Evolutionary conservation across 1,284 basidiomycete genomes (phyloP).

Genomic region (Somion occarium): DNA sequence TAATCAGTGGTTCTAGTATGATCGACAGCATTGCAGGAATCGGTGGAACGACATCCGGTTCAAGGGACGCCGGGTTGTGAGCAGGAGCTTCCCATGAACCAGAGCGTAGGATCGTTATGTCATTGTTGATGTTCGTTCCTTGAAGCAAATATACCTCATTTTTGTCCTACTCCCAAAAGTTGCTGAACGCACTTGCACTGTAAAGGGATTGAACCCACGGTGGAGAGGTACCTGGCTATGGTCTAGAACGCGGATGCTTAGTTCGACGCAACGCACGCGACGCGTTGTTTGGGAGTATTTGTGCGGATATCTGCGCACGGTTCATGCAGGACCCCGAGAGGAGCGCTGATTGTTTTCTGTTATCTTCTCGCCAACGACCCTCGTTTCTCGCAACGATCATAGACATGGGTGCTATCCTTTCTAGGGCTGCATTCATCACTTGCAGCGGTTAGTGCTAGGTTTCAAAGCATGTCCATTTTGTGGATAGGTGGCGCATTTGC

Average conservation of each 20-base stretch:
- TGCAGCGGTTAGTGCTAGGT: no score
- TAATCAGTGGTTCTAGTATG: constrained; percentile 73
- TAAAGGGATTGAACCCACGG: not conserved
- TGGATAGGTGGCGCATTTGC: not conserved
- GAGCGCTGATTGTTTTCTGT: not conserved
- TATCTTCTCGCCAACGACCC: not conserved
- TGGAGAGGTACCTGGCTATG: not conserved
- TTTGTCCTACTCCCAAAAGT: no score
- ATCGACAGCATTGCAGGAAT: constrained; percentile 63
- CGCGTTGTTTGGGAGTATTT: not conserved
- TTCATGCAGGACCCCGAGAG: constrained; percentile 1
- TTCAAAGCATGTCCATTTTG: no score
- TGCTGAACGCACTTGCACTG: not conserved
- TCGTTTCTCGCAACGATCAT: no score
- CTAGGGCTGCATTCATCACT: no score
- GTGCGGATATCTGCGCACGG: constrained; percentile 2
- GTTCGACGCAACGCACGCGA: not conserved
- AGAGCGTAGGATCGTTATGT: not conserved
- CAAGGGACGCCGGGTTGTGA: constrained; percentile 31
- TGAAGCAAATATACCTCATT: no score
- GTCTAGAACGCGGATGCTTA: not conserved
- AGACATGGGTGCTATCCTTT: no score
- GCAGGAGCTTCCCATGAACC: no score
- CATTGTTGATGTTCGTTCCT: no score
- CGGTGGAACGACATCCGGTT: constrained; percentile 22